Conservation (phyloP, 768 basidiomycete species). For the Nidularia sp. region DNA sequence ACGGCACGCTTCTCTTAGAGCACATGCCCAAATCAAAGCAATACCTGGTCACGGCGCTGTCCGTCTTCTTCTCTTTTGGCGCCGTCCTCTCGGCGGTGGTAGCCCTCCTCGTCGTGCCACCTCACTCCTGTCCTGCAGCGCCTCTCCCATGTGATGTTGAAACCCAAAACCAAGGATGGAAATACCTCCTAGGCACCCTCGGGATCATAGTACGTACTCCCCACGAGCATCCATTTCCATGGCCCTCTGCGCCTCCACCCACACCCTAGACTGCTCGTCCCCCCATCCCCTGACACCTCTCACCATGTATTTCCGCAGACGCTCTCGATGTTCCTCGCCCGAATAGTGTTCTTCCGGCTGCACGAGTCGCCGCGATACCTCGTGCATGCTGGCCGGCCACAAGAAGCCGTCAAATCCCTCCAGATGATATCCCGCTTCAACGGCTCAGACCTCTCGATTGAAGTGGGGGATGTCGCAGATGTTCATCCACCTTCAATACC, state of each 20-base stretch:
- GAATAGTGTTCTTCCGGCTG: slow-evolving; percentile 86
- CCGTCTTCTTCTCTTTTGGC: slow-evolving; percentile 94
- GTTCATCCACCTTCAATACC: neutral
- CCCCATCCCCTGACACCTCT: neutral
- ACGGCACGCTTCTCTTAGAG: slow-evolving; percentile 88
- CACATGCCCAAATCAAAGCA: slow-evolving; percentile 91
- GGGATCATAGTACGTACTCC: slow-evolving; percentile 70
- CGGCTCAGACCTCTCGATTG: slow-evolving; percentile 64
- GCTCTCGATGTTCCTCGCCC: slow-evolving; percentile 78
- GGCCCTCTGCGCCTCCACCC: slow-evolving; percentile 1
- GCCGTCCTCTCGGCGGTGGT: slow-evolving; percentile 83
- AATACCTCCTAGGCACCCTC: slow-evolving; percentile 72
- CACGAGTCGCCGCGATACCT: slow-evolving; percentile 95
- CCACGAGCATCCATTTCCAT: neutral
- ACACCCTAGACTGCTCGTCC: neutral
- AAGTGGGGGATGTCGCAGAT: slow-evolving; percentile 64
- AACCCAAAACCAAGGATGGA: slow-evolving; percentile 82
- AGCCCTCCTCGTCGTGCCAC: slow-evolving; percentile 76
- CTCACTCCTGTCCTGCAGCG: slow-evolving; percentile 56
- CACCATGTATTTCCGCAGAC: slow-evolving; percentile 48
- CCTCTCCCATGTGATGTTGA: slow-evolving; percentile 58
- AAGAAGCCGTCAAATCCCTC: slow-evolving; percentile 81
- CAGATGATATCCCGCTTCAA: slow-evolving; percentile 86
- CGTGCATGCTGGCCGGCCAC: slow-evolving; percentile 79
- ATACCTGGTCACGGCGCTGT: slow-evolving; percentile 87